Base-by-base conservation (phyloP, 1,284 basidiomycete species). In the Apiotrichum gracile region DNA sequence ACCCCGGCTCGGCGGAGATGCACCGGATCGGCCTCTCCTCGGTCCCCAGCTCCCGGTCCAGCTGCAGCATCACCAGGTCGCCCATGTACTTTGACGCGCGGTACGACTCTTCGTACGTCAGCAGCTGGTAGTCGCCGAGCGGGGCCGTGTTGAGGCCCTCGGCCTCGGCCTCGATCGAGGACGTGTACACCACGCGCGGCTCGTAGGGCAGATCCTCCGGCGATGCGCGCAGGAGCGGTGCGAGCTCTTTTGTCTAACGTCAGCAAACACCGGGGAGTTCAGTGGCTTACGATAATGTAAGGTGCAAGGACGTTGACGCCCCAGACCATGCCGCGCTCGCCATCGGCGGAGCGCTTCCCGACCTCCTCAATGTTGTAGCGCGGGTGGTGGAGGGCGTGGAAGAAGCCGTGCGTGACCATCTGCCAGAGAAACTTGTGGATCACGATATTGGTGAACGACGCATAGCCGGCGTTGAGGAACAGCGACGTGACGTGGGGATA, bases 221-320 rank as follows among this genome's bases (percentile, higher is more conserved):
- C 14, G 72, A 71, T 29, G 56, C 57, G 19, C 58, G 59, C n/a
- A 78, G 64, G 14, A 73, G 57, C 0, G 67, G 62, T 2, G 62
- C 49, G 13, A 76, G 69, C 47, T 75, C 72, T 43, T 67, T 65
- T 17, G 65, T 61, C 75, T 76, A 49, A 2, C 4, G 42, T 37
- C 19, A 19, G 35, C 35, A 3, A 26, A 24, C 26, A 5, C 22
- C 8, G 13, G 7, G n/a, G n/a, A 24, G 21, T 12, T 25, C 24
- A 12, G 22, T 24, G 4, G 79, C 87, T 57, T 62, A 91, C 90
- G 63, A 94, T 73, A 35, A 82, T 78, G 66, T 87, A 93, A 65
- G 90, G 87, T 0, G 86, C 84, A 51, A 93, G 87, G 22, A 91
- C 78, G 63, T 93, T 93, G 51, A 84, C 85, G 64, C 91, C 87